Evolutionary conservation across 1,284 basidiomycete species (phyloP).

Genomic region (Chalciporus sp.): DNA sequence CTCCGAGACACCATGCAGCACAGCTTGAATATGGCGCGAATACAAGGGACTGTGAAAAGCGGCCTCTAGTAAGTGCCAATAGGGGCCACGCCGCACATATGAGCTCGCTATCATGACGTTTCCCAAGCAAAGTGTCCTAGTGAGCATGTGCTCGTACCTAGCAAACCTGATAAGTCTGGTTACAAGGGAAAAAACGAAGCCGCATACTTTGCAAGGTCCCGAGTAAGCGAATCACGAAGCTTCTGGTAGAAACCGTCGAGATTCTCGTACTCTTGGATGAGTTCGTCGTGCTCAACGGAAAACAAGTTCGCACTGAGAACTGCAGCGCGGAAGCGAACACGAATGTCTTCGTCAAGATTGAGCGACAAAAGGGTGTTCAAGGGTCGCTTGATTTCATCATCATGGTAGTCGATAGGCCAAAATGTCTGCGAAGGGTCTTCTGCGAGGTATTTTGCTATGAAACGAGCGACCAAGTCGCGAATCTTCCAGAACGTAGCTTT

Average conservation of each 20-base stretch:
- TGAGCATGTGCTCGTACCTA: slow-evolving; percentile 80
- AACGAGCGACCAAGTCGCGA: slow-evolving; percentile 64
- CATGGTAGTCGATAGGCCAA: slow-evolving; percentile 45
- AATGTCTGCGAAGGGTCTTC: slow-evolving; percentile 58
- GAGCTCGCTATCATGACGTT: slow-evolving; percentile 87
- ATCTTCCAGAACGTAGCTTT: slow-evolving; percentile 66
- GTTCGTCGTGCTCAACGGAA: slow-evolving; percentile 31
- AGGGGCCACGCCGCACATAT: slow-evolving; percentile 79
- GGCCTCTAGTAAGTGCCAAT: slow-evolving; percentile 86
- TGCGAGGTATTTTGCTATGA: slow-evolving; percentile 67
- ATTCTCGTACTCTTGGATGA: slow-evolving; percentile 24
- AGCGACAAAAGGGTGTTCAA: slow-evolving; percentile 53
- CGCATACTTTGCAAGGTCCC: slow-evolving; percentile 50
- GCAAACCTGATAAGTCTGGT: slow-evolving; percentile 5
- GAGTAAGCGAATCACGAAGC: slow-evolving; percentile 47
- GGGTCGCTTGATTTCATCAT: slow-evolving; percentile 42
- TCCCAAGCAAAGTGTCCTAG: slow-evolving; percentile 75
- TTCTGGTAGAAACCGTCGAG: slow-evolving; percentile 42
- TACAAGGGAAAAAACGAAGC: neutral
- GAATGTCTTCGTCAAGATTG: slow-evolving; percentile 75
- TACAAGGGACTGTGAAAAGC: slow-evolving; percentile 52
- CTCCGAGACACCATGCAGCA: slow-evolving; percentile 64
- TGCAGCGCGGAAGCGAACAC: slow-evolving; percentile 82
- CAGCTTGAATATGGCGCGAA: slow-evolving; percentile 61
- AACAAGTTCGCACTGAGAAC: slow-evolving; percentile 66